Percentiles rank a stretch among this genome's conserved stretches.
phyloP scores from a whole-genome alignment of 202 grass and related monocot species.

The Zizania palustris region DNA sequence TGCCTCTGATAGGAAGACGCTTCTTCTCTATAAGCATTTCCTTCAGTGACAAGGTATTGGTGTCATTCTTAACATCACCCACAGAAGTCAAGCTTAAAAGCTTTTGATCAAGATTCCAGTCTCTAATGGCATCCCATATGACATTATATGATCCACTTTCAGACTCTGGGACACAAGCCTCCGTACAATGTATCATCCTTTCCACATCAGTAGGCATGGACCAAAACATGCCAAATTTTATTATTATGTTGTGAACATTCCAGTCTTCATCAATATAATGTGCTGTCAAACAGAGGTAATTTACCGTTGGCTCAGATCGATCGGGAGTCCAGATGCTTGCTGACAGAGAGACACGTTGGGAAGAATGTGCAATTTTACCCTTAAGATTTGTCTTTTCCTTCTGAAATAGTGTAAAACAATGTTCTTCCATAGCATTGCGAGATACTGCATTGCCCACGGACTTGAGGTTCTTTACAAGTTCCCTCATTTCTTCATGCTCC shows the following conservation, averaged over 20 bases:
- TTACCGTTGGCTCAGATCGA: conserved; percentile 41
- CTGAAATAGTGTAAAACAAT: conserved; percentile 51
- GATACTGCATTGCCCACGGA: conserved; percentile 39
- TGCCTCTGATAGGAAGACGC: conserved; percentile 52
- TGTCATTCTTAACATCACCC: conserved; percentile 49
- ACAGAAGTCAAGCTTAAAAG: conserved; percentile 58
- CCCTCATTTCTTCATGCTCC: conserved; percentile 66
- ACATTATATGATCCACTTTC: conserved; percentile 55
- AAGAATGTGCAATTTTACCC: conserved; percentile 41
- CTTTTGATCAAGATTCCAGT: conserved; percentile 60
- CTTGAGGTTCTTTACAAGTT: conserved; percentile 46
- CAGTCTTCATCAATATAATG: conserved; percentile 58
- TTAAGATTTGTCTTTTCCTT: conserved; percentile 54
- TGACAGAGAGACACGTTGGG: conserved; percentile 46
- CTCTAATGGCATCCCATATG: conserved; percentile 54
- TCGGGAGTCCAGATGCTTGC: conserved; percentile 61
- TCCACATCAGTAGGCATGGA: conserved; percentile 52
- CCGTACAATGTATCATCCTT: conserved; percentile 55
- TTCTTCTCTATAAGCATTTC: conserved; percentile 54
- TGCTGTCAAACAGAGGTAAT: conserved; percentile 59
- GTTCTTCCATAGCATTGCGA: conserved; percentile 44
- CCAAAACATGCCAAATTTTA: conserved; percentile 68
- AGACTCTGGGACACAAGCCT: conserved; percentile 49
- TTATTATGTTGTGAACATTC: conserved; percentile 48
- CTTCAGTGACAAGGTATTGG: conserved; percentile 40